A percentile compares a stretch with the other conserved stretches of the same genome.
phyloP scores from a whole-genome alignment of 306 rosid species.

The Ceratonia siliqua region DNA sequence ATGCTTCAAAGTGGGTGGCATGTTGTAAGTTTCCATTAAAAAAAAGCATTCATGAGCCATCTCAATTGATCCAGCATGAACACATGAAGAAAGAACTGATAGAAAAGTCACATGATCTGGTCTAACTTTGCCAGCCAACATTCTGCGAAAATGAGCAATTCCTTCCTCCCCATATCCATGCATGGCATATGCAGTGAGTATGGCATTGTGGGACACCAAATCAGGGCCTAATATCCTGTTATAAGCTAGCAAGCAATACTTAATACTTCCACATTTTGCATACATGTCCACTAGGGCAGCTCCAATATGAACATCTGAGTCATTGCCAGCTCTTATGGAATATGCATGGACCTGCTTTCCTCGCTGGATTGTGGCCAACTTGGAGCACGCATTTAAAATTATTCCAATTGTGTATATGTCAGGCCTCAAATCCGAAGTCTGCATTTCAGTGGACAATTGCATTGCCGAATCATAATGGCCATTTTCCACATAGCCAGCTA shows the following conservation, averaged over 20 bases:
- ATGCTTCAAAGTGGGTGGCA: slow-evolving; percentile 58
- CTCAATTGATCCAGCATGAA: slow-evolving; percentile 51
- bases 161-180: slow-evolving; percentile 61
- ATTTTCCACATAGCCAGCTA: slow-evolving; percentile 48
- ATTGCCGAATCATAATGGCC: slow-evolving; percentile 43
- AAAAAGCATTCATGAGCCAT: slow-evolving; percentile 48
- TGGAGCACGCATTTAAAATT: slow-evolving; percentile 53
- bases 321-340: slow-evolving; percentile 46
- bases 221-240: slow-evolving; percentile 52
- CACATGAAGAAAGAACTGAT: slow-evolving; percentile 57
- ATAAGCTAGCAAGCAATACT: slow-evolving; percentile 43
- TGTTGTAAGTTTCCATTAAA: slow-evolving; percentile 46
- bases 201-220: slow-evolving; percentile 60
- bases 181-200: slow-evolving; percentile 65
- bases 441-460: slow-evolving; percentile 47
- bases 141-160: slow-evolving; percentile 45
- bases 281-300: slow-evolving; percentile 64
- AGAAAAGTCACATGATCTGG: slow-evolving; percentile 61
- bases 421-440: slow-evolving; percentile 43
- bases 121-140: slow-evolving; percentile 39
- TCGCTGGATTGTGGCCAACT: slow-evolving; percentile 48
- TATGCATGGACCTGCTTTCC: slow-evolving; percentile 67
- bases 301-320: slow-evolving; percentile 46
- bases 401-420: slow-evolving; percentile 62
- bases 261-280: slow-evolving; percentile 60